Percentiles rank a stretch among this genome's conserved stretches.
Conservation (phyloP, 2,329 filamentous ascomycete genomes). For the Diaporthe citrichinensis region DNA sequence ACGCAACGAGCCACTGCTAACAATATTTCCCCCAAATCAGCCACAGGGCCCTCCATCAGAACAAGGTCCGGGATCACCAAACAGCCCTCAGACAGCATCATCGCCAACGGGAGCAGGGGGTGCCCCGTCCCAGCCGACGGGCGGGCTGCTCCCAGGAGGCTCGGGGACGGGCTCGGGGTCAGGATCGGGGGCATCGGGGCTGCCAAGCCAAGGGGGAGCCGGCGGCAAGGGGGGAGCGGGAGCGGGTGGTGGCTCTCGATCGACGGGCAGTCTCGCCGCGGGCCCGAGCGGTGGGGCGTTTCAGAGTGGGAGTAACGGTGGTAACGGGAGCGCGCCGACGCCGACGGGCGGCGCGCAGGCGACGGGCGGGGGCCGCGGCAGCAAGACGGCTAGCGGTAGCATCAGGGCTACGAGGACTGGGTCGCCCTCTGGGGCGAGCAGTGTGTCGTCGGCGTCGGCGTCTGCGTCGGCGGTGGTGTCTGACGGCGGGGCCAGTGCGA, state of each 20-base stretch:
- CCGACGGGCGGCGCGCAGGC: not conserved
- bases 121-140: constrained; percentile 15
- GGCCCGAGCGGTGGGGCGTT: constrained; percentile 11
- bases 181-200: not conserved
- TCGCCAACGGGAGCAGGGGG: not conserved
- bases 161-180: constrained; percentile 4
- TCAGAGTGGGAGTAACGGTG: not conserved
- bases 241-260: not conserved
- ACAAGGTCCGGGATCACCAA: constrained; percentile 28
- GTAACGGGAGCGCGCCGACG: not conserved
- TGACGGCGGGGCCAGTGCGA: not conserved
- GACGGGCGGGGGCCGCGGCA: not conserved
- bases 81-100: constrained; percentile 14
- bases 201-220: not conserved
- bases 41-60: constrained; percentile 29
- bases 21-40: not conserved
- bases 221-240: not conserved
- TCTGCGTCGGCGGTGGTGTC: not conserved
- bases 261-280: constrained; percentile 19
- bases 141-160: not conserved
- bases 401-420: not conserved
- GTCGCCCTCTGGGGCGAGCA: not conserved
- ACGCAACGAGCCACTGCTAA: not conserved
- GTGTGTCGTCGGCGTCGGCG: not conserved
- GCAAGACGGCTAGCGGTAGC: not conserved